phyloP scores from a whole-genome alignment of 2,329 filamentous ascomycete genomes.

The Bipolaris victoriae region DNA sequence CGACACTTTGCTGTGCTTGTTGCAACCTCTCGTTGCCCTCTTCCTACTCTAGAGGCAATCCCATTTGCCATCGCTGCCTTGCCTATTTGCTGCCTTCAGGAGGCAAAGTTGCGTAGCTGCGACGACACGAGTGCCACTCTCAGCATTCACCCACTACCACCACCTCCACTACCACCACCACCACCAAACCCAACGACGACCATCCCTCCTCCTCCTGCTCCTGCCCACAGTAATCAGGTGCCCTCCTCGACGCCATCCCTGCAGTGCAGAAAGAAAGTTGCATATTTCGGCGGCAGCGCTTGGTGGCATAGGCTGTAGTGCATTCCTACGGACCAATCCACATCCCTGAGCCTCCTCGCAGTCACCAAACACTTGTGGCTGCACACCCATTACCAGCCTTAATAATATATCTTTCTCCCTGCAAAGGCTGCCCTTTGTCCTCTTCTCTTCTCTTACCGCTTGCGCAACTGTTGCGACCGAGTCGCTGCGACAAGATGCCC shows the following conservation, averaged over 20 bases:
- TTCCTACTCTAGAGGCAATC: constrained; percentile 23
- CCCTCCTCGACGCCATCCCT: constrained; percentile 15
- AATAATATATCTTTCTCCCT: constrained; percentile 29
- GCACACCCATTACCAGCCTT: constrained; percentile 34
- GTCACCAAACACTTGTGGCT: constrained; percentile 41
- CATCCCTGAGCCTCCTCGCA: constrained; percentile 36
- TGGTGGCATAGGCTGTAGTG: constrained; percentile 41
- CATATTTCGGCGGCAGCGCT: constrained; percentile 37
- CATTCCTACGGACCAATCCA: constrained; percentile 46
- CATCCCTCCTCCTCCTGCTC: constrained; percentile 6
- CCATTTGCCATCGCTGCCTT: constrained; percentile 32
- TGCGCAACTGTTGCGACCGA: constrained; percentile 20
- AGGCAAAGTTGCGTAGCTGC: constrained; percentile 34
- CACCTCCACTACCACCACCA: not conserved
- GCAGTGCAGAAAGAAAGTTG: constrained; percentile 39
- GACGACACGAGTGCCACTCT: constrained; percentile 26
- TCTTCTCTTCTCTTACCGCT: constrained; percentile 4
- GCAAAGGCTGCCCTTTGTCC: constrained; percentile 7
- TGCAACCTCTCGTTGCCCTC: constrained; percentile 27
- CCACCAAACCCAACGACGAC: not conserved
- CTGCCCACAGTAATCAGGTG: constrained; percentile 22
- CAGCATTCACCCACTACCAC: constrained; percentile 4
- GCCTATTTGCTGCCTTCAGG: constrained; percentile 41
- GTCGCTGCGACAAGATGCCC: constrained; percentile 65
- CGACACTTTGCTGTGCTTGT: constrained; percentile 20